Evolutionary conservation across 805 yeast genomes (phyloP).

Genomic region (Candida manassasensis): DNA sequence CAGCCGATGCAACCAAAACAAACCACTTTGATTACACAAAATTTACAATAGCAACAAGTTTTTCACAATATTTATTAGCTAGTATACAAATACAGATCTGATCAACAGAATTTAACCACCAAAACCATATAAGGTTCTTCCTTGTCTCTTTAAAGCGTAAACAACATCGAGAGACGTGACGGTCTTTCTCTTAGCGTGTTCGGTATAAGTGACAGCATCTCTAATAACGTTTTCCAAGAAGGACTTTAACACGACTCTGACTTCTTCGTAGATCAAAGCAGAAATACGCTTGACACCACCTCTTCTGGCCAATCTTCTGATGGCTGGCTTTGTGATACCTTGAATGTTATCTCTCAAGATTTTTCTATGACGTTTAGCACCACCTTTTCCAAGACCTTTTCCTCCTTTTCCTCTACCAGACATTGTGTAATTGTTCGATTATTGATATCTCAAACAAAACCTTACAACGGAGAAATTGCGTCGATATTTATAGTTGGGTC

Average conservation of each 20-base stretch:
- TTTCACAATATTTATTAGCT: constrained; percentile 1
- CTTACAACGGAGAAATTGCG: constrained; percentile 3
- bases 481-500: neutral
- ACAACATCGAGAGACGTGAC: constrained; percentile 97
- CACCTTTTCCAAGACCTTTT: constrained; percentile 99
- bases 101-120: constrained; percentile 68
- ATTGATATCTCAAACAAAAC: constrained; percentile 12
- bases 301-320: constrained; percentile 99
- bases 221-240: constrained; percentile 95
- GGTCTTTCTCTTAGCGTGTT: constrained; percentile 99
- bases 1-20: no score
- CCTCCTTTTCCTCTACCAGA: constrained; percentile 99
- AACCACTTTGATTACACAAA: no score
- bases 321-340: constrained; percentile 99
- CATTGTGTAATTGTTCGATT: constrained; percentile 44
- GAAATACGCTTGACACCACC: constrained; percentile 99
- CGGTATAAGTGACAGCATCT: constrained; percentile 98
- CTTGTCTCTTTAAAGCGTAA: constrained; percentile 99
- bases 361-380: constrained; percentile 99
- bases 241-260: constrained; percentile 90
- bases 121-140: constrained; percentile 99
- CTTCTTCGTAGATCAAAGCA: constrained; percentile 96
- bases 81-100: constrained; percentile 2
- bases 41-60: no score
- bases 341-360: constrained; percentile 97